Percentiles rank a stretch among this genome's conserved stretches.
phyloP scores from a whole-genome alignment of 208 protist species.

The Trypanosomatidae sp. region DNA sequence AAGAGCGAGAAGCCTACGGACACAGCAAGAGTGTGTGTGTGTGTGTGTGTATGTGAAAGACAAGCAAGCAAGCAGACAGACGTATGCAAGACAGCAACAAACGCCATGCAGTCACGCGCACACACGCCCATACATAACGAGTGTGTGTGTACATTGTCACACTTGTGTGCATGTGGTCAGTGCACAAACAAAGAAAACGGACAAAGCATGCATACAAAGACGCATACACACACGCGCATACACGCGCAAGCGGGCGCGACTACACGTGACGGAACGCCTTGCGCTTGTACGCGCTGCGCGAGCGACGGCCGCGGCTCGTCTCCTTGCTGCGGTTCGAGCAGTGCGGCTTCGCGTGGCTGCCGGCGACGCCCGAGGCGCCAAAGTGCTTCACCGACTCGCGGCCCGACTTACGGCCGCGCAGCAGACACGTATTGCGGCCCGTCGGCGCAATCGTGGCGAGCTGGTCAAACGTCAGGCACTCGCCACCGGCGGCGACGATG shows the following conservation, averaged over 20 bases:
- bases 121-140: no score
- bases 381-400: conserved; percentile 98
- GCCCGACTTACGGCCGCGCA: conserved; percentile 91
- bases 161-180: no score
- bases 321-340: conserved; percentile 81
- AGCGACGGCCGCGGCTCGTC: conserved; percentile 88
- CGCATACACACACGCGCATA: background rate
- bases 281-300: conserved; percentile 73
- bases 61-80: no score
- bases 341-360: conserved; percentile 86
- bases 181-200: no score
- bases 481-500: conserved; percentile 97
- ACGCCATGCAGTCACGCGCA: no score
- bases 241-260: conserved; percentile 1
- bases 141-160: no score
- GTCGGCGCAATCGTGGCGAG: conserved; percentile 90
- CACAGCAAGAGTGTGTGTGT: conserved; percentile 1
- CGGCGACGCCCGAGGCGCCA: conserved; percentile 94
- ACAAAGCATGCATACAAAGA: background rate
- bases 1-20: no score
- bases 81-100: no score
- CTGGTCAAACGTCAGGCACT: conserved; percentile 99
- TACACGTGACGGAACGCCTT: conserved; percentile 77
- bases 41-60: conserved; percentile 3
- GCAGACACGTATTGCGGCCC: conserved; percentile 96